Evolutionary conservation across 2,329 filamentous ascomycete species (phyloP), one percentile per base, ranked within the genome.

Genomic region (Metarhizium humberi): DNA sequence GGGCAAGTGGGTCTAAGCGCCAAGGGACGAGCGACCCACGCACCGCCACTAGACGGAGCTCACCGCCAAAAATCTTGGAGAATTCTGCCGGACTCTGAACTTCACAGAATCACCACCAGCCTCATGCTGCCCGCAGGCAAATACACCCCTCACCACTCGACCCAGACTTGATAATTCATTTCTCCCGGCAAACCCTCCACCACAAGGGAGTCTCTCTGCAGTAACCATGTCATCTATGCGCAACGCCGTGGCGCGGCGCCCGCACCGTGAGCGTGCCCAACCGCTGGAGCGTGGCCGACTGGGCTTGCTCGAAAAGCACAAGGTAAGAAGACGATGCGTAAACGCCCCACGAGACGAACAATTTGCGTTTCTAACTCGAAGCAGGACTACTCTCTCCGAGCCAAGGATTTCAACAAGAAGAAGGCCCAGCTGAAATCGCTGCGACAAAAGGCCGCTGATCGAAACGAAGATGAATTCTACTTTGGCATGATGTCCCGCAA

Each of bases 281-380:
- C 88, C 92, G 45, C 73, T 83, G 60, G 88, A 92, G 68, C 89
- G 94, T 53, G 77, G 86, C 61, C 90, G 90, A 76, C 90, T 91
- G 73, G 94, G 94, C 60, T 81, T 97, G 25, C 85, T 97, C 58
- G 94, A 97, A 72, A 97, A 99, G 75, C 88, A 94, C 79, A 96
- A 96, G 76, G 86, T 86, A 66, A 46, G 67, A 59, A 32, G 30
- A 8, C 20, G n/a, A 32, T 10, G 2, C 2, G 18, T 7, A 34
- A 34, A 34, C 32, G 32, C 7, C 32, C 32, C 47, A 50, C 32
- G 30, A 8, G 6, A 7, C 14, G 6, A 50, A 18, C 55, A 54
- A 48, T 56, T 52, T 42, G 58, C 55, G 58, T n/a, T 56, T 25
- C 34, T 54, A 16, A 13, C 20, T 40, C 2, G 14, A 36, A 18